These are phyloP conservation scores for Ceriops tagal DNA, from an alignment of 345 rosid genomes.

Conservation along the genomic window DNA sequence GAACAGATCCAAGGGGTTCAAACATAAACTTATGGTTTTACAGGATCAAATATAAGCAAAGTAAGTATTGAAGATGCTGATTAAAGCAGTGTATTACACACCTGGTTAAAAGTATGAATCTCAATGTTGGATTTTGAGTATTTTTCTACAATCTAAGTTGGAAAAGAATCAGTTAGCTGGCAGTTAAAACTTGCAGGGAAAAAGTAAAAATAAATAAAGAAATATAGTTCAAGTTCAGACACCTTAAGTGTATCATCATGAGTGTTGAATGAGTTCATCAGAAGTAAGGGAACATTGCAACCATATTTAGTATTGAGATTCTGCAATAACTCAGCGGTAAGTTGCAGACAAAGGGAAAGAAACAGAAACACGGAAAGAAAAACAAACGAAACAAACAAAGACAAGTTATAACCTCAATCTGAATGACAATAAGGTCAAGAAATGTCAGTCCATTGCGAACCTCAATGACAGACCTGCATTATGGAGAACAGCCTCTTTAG, in stretches of 20 bases:
- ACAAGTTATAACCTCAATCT: constrained; percentile 65
- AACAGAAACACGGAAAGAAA: neutral
- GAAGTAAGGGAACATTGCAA: constrained; percentile 85
- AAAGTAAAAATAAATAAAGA: neutral
- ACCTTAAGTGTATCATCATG: constrained; percentile 97
- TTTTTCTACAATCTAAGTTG: constrained; percentile 71
- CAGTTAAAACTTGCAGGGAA: constrained; percentile 5
- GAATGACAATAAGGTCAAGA: constrained; percentile 93
- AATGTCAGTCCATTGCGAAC: constrained; percentile 93
- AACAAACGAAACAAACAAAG: constrained; percentile 3
- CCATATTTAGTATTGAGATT: constrained; percentile 82
- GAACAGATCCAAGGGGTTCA: constrained; percentile 17
- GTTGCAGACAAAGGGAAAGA: neutral
- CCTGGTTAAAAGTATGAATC: constrained; percentile 97
- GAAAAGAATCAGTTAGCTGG: constrained; percentile 11
- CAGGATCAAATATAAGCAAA: neutral
- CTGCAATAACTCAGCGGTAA: constrained; percentile 33
- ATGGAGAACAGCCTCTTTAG: neutral
- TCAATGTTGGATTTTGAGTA: constrained; percentile 70
- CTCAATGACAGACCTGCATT: constrained; percentile 85
- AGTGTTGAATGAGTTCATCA: constrained; percentile 98
- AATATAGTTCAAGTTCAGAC: neutral
- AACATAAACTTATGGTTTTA: constrained; percentile 8
- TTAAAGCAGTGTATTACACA: constrained; percentile 23
- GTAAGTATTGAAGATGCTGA: neutral